These are phyloP conservation scores for Eutrema japonicum DNA, from an alignment of 345 rosid species.

Conservation along the genomic window DNA sequence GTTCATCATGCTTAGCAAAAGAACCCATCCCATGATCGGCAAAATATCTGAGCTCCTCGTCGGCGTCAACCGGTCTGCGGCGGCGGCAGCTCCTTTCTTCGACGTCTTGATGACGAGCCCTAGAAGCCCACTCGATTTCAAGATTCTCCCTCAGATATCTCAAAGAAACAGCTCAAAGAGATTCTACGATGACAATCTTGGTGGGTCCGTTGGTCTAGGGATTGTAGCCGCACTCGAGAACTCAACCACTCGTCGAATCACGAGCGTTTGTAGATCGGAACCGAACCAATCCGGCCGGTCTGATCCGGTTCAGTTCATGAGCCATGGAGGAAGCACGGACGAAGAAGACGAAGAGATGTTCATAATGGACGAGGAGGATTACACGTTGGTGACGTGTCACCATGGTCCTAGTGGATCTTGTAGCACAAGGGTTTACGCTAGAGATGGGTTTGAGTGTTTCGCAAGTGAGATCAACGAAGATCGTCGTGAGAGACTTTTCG, in stretches of 20 bases:
- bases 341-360: slow-evolving; percentile 53
- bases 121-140: slow-evolving; percentile 68
- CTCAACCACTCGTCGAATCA: slow-evolving; percentile 37
- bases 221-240: slow-evolving; percentile 82
- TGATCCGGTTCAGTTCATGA: slow-evolving; percentile 48
- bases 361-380: slow-evolving; percentile 61
- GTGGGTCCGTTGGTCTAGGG: slow-evolving; percentile 80
- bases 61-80: slow-evolving; percentile 52
- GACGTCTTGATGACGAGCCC: slow-evolving; percentile 59
- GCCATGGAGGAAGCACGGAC: slow-evolving; percentile 32
- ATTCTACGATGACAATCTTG: slow-evolving; percentile 51
- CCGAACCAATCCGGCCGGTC: slow-evolving; percentile 42
- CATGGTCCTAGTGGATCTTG: slow-evolving; percentile 54
- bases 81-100: slow-evolving; percentile 42
- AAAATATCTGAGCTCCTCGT: slow-evolving; percentile 68
- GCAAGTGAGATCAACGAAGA: slow-evolving; percentile 28
- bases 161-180: slow-evolving; percentile 61
- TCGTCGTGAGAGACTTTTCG: slow-evolving; percentile 16
- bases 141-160: slow-evolving; percentile 52
- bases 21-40: slow-evolving; percentile 74
- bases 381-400: slow-evolving; percentile 64
- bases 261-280: slow-evolving; percentile 40
- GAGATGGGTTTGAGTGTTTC: slow-evolving; percentile 46
- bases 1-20: slow-evolving; percentile 59
- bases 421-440: slow-evolving; percentile 58